A percentile compares a stretch with the other conserved stretches of the same genome.
These are phyloP conservation scores for Ramularia endophylla DNA, from an alignment of 2,329 filamentous ascomycete genomes.

Conservation along the genomic window DNA sequence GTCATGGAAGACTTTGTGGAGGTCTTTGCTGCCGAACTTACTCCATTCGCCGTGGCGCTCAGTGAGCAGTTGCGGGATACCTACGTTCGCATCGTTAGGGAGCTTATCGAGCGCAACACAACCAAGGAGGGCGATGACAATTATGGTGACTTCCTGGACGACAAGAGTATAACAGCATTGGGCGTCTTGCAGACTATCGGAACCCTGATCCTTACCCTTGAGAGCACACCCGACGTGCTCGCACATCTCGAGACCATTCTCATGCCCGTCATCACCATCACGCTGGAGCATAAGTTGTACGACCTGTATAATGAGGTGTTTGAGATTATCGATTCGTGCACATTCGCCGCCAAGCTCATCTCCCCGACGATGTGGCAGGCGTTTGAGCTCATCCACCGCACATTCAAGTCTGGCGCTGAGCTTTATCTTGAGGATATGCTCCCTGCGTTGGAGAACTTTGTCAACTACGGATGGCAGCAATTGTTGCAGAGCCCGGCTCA, in stretches of 20 bases:
- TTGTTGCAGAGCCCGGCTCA: conserved; percentile 80
- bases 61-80: conserved; percentile 95
- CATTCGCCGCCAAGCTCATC: conserved; percentile 92
- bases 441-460: conserved; percentile 94
- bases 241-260: conserved; percentile 90
- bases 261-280: conserved; percentile 95
- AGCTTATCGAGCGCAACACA: conserved; percentile 82
- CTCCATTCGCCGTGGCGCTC: conserved; percentile 91
- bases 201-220: conserved; percentile 89
- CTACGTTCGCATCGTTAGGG: conserved; percentile 86
- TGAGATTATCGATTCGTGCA: conserved; percentile 99
- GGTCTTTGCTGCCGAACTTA: conserved; percentile 94
- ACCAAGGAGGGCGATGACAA: conserved; percentile 69
- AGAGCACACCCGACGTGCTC: conserved; percentile 94
- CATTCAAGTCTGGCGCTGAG: conserved; percentile 95
- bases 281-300: conserved; percentile 95
- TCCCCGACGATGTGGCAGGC: conserved; percentile 98
- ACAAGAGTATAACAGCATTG: conserved; percentile 96
- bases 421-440: conserved; percentile 99
- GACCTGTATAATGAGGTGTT: conserved; percentile 98
- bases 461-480: conserved; percentile 80
- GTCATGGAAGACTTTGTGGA: conserved; percentile 99
- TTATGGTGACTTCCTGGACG: conserved; percentile 88
- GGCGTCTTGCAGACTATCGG: conserved; percentile 97
- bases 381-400: conserved; percentile 92